These are phyloP conservation scores for Sugiyamaella japonica DNA, from an alignment of 1,139 yeast species.

Conservation along the genomic window DNA sequence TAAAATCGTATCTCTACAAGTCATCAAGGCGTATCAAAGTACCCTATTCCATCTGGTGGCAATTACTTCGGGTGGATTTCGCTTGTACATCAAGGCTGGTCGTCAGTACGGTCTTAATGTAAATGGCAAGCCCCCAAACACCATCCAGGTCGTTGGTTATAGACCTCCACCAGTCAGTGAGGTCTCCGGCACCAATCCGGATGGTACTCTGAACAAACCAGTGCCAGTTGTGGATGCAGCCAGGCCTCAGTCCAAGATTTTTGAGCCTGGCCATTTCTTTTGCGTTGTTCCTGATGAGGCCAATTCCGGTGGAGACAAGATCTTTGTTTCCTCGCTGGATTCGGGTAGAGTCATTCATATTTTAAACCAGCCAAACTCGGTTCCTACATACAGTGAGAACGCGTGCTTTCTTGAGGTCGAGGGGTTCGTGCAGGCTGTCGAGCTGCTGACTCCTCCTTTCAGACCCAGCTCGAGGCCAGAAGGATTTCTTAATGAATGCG, in stretches of 20 bases:
- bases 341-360: constrained; percentile 67
- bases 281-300: constrained; percentile 44
- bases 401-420: constrained; percentile 70
- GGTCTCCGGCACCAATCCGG: background rate
- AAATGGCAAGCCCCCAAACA: constrained; percentile 34
- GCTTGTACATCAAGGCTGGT: constrained; percentile 55
- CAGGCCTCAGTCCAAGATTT: constrained; percentile 48
- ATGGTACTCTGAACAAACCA: background rate
- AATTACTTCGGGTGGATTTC: constrained; percentile 80
- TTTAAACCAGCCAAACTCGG: constrained; percentile 43
- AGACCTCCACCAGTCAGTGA: constrained; percentile 38
- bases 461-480: constrained; percentile 70
- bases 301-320: constrained; percentile 42
- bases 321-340: constrained; percentile 79
- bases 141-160: constrained; percentile 41
- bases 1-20: constrained; percentile 62
- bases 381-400: constrained; percentile 62
- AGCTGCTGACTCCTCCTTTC: constrained; percentile 67
- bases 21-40: constrained; percentile 63
- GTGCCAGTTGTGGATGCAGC: constrained; percentile 41
- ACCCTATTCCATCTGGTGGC: constrained; percentile 75
- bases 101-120: constrained; percentile 22
- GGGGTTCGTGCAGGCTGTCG: constrained; percentile 70
- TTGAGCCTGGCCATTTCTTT: constrained; percentile 83
- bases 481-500: constrained; percentile 81